Conservation (phyloP, 345 rosid genomes). For the Linum trigynum region DNA sequence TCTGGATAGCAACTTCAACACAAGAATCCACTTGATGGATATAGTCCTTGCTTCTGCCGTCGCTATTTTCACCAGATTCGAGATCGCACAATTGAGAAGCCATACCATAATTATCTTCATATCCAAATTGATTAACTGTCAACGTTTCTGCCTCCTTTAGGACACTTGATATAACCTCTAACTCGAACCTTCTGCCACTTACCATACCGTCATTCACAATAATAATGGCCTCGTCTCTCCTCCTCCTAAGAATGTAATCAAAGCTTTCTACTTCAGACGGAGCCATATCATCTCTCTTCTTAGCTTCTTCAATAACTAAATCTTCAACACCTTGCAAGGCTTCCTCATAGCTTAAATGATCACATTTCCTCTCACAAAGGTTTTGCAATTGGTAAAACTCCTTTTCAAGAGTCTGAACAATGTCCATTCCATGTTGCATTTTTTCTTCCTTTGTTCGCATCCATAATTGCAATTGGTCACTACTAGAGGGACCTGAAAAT, state of each 20-base stretch:
- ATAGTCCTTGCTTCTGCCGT: conserved; percentile 64
- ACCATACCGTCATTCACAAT: conserved; percentile 41
- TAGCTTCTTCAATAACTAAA: conserved; percentile 73
- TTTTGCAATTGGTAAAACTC: conserved; percentile 65
- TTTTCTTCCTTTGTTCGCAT: conserved; percentile 57
- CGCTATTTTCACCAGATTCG: conserved; percentile 76
- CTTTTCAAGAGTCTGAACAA: conserved; percentile 66
- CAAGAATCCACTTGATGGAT: conserved; percentile 61
- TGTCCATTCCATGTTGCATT: conserved; percentile 61
- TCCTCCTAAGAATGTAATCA: conserved; percentile 54
- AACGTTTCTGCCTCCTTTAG: conserved; percentile 69
- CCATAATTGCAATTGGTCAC: conserved; percentile 62
- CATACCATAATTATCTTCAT: conserved; percentile 45
- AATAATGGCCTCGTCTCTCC: conserved; percentile 54
- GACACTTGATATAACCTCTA: conserved; percentile 60
- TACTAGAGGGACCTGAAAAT: conserved; percentile 65
- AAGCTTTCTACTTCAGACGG: conserved; percentile 48
- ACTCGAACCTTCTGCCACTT: conserved; percentile 47
- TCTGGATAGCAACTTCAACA: conserved; percentile 69
- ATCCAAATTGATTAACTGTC: conserved; percentile 64
- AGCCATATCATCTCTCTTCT: conserved; percentile 56
- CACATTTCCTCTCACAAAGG: conserved; percentile 75
- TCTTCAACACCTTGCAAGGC: conserved; percentile 77
- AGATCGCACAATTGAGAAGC: conserved; percentile 68
- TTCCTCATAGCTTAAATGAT: conserved; percentile 70